Percentiles rank a stretch among this genome's conserved stretches.
phyloP scores from a whole-genome alignment of 2,329 filamentous ascomycete genomes.

The Macrophomina pseudophaseolina region DNA sequence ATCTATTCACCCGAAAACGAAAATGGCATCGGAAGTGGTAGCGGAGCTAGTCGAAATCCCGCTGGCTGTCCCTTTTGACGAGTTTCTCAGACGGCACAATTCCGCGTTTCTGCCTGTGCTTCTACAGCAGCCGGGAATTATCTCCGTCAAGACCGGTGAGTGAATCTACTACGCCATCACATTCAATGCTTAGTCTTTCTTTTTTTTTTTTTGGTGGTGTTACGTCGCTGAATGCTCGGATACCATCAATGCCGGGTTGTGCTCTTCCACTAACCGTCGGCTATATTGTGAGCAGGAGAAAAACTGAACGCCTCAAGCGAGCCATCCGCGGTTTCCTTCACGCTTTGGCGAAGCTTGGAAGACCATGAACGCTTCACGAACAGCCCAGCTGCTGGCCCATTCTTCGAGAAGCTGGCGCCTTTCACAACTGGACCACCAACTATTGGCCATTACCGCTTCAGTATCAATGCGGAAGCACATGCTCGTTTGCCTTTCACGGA shows the following conservation, averaged over 20 bases:
- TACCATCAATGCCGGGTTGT: too few relatives aligned
- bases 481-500: background rate
- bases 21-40: background rate
- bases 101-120: background rate
- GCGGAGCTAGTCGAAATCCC: background rate
- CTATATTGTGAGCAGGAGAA: background rate
- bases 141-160: background rate
- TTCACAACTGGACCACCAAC: background rate
- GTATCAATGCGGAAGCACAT: background rate
- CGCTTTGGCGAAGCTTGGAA: background rate
- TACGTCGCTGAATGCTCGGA: too few relatives aligned
- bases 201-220: too few relatives aligned
- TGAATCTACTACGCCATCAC: background rate
- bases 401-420: background rate
- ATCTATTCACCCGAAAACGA: background rate
- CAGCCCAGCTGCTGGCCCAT: background rate
- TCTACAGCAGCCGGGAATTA: background rate
- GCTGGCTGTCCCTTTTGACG: background rate
- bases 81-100: background rate
- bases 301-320: background rate
- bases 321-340: background rate
- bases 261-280: background rate
- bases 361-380: background rate
- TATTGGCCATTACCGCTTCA: background rate
- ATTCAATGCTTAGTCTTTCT: too few relatives aligned